Percentiles rank a stretch among this genome's conserved stretches.
phyloP scores from a whole-genome alignment of 495 filamentous ascomycete species.

The Ascobolus immersus region DNA sequence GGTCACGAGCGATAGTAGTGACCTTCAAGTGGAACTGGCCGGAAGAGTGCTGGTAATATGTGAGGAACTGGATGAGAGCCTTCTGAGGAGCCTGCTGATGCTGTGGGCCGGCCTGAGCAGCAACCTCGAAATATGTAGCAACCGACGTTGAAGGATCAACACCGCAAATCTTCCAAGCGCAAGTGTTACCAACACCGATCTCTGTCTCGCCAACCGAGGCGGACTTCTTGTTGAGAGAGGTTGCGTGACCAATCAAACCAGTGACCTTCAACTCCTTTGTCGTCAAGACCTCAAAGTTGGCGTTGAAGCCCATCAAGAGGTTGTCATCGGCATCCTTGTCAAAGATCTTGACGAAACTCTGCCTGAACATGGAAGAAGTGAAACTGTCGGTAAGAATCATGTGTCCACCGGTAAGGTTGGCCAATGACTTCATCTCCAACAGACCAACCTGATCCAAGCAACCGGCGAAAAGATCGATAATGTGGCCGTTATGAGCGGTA shows the following conservation, averaged over 20 bases:
- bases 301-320: constrained; percentile 95
- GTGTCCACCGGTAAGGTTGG: constrained; percentile 89
- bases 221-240: constrained; percentile 95
- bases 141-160: constrained; percentile 87
- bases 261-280: constrained; percentile 98
- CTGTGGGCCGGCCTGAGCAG: constrained; percentile 73
- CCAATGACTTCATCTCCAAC: constrained; percentile 93
- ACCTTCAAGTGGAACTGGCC: constrained; percentile 90
- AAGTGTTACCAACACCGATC: constrained; percentile 95
- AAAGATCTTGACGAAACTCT: constrained; percentile 91
- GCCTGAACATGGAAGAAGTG: constrained; percentile 98
- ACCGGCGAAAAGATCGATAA: constrained; percentile 92
- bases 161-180: constrained; percentile 98
- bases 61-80: constrained; percentile 95
- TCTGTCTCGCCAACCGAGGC: constrained; percentile 93
- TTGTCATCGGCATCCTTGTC: constrained; percentile 91
- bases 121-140: constrained; percentile 93
- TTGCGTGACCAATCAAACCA: constrained; percentile 86
- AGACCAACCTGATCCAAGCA: constrained; percentile 96
- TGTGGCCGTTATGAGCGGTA: constrained; percentile 85
- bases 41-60: constrained; percentile 94
- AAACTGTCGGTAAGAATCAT: constrained; percentile 99
- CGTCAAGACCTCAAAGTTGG: constrained; percentile 82
- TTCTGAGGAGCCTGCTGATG: constrained; percentile 70
- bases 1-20: constrained; percentile 72